phyloP scores from a whole-genome alignment of 2,329 filamentous ascomycete genomes.

The Xylaria sp. region DNA sequence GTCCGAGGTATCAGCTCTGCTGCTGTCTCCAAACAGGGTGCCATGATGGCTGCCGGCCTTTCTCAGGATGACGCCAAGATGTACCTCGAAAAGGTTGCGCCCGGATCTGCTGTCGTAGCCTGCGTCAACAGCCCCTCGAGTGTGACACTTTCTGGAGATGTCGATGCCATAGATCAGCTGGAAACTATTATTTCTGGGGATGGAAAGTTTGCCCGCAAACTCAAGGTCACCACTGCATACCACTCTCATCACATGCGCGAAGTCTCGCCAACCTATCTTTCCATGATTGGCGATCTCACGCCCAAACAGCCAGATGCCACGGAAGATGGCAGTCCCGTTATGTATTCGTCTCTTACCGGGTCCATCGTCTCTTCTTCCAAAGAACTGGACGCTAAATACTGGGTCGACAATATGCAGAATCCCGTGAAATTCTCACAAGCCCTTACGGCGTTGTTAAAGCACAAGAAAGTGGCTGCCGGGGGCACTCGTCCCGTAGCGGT shows the following conservation, averaged over 20 bases:
- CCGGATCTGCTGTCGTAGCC: background rate
- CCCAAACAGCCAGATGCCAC: background rate
- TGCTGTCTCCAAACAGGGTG: background rate
- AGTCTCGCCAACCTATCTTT: background rate
- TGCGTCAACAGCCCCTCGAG: background rate
- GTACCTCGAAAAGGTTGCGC: background rate
- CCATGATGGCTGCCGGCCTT: background rate
- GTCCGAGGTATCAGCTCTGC: background rate
- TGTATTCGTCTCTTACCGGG: slow-evolving; percentile 44
- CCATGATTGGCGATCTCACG: background rate
- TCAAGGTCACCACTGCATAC: background rate
- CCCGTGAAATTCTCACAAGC: slow-evolving; percentile 39
- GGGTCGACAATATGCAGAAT: slow-evolving; percentile 42
- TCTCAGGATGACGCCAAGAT: background rate
- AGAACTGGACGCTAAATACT: slow-evolving; percentile 38
- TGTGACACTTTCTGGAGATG: background rate
- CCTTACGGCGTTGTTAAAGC: slow-evolving; percentile 16
- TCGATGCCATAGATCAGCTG: background rate
- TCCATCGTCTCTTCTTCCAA: slow-evolving; percentile 29
- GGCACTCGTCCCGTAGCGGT: slow-evolving; percentile 27
- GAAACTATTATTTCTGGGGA: background rate
- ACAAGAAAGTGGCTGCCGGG: slow-evolving; percentile 26
- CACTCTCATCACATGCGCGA: slow-evolving; percentile 3
- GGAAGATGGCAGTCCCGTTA: background rate
- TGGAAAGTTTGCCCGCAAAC: background rate